Evolutionary conservation across 805 yeast species (phyloP).

Genomic region (Ogataea kodamae): DNA sequence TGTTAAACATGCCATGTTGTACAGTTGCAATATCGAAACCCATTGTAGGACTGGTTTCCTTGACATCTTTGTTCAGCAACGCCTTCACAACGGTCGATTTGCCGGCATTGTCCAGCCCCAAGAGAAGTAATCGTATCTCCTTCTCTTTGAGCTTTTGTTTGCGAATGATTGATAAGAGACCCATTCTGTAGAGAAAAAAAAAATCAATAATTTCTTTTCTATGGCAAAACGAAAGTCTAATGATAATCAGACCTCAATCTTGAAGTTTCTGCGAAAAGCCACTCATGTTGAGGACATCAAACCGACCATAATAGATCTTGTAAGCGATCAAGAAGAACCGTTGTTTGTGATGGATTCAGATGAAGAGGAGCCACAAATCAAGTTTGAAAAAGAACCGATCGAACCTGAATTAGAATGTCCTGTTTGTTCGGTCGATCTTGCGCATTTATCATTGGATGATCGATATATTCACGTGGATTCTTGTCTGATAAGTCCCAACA

Average conservation of each 20-base stretch:
- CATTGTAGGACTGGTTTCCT: conserved; percentile 76
- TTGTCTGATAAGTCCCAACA: conserved; percentile 38
- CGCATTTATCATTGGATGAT: conserved; percentile 37
- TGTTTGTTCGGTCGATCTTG: conserved; percentile 42
- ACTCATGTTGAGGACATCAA: conserved; percentile 7
- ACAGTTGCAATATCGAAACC: conserved; percentile 80
- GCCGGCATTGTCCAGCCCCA: conserved; percentile 91
- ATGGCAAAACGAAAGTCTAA: conserved; percentile 10
- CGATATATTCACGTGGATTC: conserved; percentile 54
- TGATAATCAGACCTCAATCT: conserved; percentile 18
- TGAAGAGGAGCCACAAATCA: conserved; percentile 7
- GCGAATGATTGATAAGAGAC: conserved; percentile 70
- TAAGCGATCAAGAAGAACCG: conserved; percentile 7
- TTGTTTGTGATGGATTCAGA: conserved; percentile 9
- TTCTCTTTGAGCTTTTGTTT: conserved; percentile 79
- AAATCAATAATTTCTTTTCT: not conserved
- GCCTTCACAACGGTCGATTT: conserved; percentile 77
- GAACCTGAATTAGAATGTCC: conserved; percentile 43
- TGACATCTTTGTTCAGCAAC: conserved; percentile 48
- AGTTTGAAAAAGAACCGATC: conserved; percentile 1
- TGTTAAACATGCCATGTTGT: conserved; percentile 37
- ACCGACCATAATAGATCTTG: conserved; percentile 14
- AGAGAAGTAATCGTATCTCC: conserved; percentile 68
- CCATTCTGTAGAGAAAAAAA: conserved; percentile 49
- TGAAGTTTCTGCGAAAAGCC: conserved; percentile 17